A percentile compares a stretch with the other conserved stretches of the same genome.
Evolutionary conservation across 768 basidiomycete species (phyloP).

Genomic region (Solioccasus polychromus): DNA sequence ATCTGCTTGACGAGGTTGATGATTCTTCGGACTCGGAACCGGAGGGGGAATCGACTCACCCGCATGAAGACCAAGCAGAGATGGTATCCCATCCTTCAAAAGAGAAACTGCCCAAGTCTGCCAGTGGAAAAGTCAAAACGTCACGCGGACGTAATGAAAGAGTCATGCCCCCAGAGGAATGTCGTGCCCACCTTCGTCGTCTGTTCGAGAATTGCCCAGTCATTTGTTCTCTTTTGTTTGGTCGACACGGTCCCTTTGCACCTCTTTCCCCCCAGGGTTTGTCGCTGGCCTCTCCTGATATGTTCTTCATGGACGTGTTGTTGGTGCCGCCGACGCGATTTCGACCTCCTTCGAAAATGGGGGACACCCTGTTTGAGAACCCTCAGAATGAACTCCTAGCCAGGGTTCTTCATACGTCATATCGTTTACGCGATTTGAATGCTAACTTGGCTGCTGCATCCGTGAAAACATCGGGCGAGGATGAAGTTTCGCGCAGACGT

Average conservation of each 20-base stretch:
- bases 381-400: conserved; percentile 90
- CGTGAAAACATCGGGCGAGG: conserved; percentile 51
- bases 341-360: conserved; percentile 89
- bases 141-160: conserved; percentile 83
- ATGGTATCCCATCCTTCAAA: conserved; percentile 28
- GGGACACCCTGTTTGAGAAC: conserved; percentile 92
- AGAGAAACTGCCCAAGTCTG: conserved; percentile 58
- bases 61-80: conserved; percentile 51
- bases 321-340: conserved; percentile 94
- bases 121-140: conserved; percentile 75
- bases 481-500: conserved; percentile 50
- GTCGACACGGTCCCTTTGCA: conserved; percentile 86
- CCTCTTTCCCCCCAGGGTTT: conserved; percentile 57
- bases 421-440: conserved; percentile 76
- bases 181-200: conserved; percentile 86
- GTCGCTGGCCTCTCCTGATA: conserved; percentile 78
- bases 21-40: conserved; percentile 50
- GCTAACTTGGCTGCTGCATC: conserved; percentile 58
- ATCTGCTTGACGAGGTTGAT: conserved; percentile 41
- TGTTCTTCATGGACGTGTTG: conserved; percentile 95
- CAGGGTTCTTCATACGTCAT: conserved; percentile 76
- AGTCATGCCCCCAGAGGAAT: conserved; percentile 87
- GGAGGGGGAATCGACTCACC: conserved; percentile 44
- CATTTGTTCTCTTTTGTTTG: conserved; percentile 87
- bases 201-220: conserved; percentile 80